phyloP scores from a whole-genome alignment of 2,329 filamentous ascomycete species.

The Tolypocladium capitatum region DNA sequence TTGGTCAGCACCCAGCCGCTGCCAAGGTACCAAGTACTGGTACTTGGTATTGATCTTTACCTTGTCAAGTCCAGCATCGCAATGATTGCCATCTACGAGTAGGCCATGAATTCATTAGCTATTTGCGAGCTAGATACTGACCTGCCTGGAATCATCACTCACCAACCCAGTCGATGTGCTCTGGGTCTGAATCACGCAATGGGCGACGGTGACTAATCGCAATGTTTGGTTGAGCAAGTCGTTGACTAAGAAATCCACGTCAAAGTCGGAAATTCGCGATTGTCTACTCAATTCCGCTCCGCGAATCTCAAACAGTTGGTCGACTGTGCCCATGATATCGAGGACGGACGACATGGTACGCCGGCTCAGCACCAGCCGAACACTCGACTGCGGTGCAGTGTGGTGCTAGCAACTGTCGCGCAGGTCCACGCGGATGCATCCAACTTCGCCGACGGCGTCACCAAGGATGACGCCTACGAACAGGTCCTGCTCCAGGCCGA shows the following conservation, averaged over 20 bases:
- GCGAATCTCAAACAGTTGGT: neutral
- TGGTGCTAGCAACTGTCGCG: neutral
- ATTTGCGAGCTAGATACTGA: neutral
- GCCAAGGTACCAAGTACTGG: neutral
- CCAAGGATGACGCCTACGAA: conserved; percentile 59
- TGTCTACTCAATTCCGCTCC: neutral
- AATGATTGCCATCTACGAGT: neutral
- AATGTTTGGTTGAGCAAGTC: neutral
- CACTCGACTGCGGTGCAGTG: no score
- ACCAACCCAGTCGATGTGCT: no score
- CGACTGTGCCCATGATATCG: neutral
- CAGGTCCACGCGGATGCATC: conserved; percentile 70
- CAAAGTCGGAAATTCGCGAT: neutral
- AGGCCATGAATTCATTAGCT: no score
- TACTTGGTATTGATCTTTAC: no score
- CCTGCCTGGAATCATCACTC: neutral
- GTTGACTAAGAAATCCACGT: conserved; percentile 3
- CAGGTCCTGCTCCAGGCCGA: conserved; percentile 60
- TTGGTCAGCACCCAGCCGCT: neutral
- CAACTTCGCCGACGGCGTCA: conserved; percentile 52
- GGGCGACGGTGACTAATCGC: conserved; percentile 5
- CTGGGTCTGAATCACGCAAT: neutral
- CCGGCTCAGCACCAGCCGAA: neutral
- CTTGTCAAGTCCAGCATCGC: neutral
- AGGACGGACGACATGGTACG: neutral